A percentile compares a stretch with the other conserved stretches of the same genome.
phyloP scores from a whole-genome alignment of 2,329 filamentous ascomycete genomes.

The Phialocephala sp. region DNA sequence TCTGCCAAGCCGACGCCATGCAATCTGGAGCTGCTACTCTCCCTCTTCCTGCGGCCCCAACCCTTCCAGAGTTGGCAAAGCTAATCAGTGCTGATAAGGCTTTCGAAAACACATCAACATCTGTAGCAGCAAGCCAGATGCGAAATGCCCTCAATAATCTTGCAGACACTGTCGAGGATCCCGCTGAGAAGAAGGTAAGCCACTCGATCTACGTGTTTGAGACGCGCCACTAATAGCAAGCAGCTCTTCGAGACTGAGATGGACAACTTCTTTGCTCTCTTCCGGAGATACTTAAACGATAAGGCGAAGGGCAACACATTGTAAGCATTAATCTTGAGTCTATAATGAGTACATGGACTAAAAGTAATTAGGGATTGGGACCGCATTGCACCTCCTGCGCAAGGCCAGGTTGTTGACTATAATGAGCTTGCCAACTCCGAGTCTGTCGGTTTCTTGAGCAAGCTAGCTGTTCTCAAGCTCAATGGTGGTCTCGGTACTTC shows the following conservation, averaged over 20 bases:
- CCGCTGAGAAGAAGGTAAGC: slow-evolving; percentile 80
- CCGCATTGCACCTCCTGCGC: slow-evolving; percentile 90
- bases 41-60: slow-evolving; percentile 20
- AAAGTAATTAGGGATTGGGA: slow-evolving; percentile 79
- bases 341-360: slow-evolving; percentile 33
- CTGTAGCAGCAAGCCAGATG: slow-evolving; percentile 98
- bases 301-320: slow-evolving; percentile 97
- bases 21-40: slow-evolving; percentile 11
- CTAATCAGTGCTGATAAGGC: slow-evolving; percentile 66
- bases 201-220: background rate
- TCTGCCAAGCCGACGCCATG: slow-evolving; percentile 14
- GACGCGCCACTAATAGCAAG: slow-evolving; percentile 29
- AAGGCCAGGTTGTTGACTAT: slow-evolving; percentile 94
- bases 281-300: slow-evolving; percentile 97
- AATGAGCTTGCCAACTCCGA: slow-evolving; percentile 87
- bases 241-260: slow-evolving; percentile 98
- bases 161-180: slow-evolving; percentile 85
- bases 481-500: slow-evolving; percentile 99
- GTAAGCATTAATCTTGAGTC: slow-evolving; percentile 51
- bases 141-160: slow-evolving; percentile 95
- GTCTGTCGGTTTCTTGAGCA: slow-evolving; percentile 92
- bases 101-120: slow-evolving; percentile 99
- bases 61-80: slow-evolving; percentile 32
- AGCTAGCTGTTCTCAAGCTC: slow-evolving; percentile 97
- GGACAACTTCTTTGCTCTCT: slow-evolving; percentile 99